Conservation (phyloP, 2,329 filamentous ascomycete genomes). For the Mycosphaerella arachidis region DNA sequence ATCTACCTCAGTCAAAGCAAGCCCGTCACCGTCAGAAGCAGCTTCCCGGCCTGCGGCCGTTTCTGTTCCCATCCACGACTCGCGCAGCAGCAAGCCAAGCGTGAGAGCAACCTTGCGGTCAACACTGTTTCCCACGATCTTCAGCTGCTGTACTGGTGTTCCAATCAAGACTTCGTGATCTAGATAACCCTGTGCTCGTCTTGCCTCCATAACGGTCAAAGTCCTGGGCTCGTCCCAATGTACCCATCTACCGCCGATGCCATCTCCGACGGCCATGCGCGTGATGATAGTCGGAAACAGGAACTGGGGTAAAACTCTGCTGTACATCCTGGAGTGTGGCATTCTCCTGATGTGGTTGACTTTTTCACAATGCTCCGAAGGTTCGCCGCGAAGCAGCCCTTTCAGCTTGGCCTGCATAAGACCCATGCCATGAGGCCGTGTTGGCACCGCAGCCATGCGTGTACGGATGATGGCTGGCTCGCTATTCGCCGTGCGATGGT, state of each 20-base stretch:
- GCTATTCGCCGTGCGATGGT: conserved; percentile 56
- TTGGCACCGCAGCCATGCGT: conserved; percentile 58
- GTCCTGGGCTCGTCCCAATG: conserved; percentile 64
- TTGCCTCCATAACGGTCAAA: conserved; percentile 61
- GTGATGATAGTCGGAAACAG: conserved; percentile 65
- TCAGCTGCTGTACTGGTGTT: conserved; percentile 51
- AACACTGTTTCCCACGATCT: conserved; percentile 72
- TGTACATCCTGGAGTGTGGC: conserved; percentile 39
- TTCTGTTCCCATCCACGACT: conserved; percentile 46
- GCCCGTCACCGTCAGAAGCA: no score
- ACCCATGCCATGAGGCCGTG: conserved; percentile 39
- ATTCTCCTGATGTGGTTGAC: conserved; percentile 21
- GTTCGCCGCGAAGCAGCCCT: conserved; percentile 27
- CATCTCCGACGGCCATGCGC: conserved; percentile 46
- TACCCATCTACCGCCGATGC: conserved; percentile 50
- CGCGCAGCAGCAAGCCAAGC: conserved; percentile 59
- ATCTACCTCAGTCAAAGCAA: not conserved
- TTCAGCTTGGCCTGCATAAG: conserved; percentile 28
- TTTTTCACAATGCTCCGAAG: conserved; percentile 18
- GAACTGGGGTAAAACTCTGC: conserved; percentile 48
- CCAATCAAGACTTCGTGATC: conserved; percentile 70
- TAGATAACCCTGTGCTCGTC: conserved; percentile 65
- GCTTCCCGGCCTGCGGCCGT: not conserved
- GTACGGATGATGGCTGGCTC: conserved; percentile 39
- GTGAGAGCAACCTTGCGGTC: conserved; percentile 63